phyloP scores from a whole-genome alignment of 495 filamentous ascomycete genomes.

The Annulohypoxylon bovei region DNA sequence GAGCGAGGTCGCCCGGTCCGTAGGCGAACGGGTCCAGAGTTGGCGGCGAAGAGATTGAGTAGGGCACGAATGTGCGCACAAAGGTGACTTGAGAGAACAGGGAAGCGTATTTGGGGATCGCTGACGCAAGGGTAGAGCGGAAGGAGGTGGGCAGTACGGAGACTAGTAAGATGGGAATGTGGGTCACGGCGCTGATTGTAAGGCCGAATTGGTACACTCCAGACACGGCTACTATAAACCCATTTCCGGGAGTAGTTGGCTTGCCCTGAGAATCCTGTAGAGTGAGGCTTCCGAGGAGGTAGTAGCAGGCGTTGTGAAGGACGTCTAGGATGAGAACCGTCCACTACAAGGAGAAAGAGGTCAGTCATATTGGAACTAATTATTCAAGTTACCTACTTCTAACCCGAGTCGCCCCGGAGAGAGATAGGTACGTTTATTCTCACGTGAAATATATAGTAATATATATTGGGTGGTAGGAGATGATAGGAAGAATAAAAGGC shows the following conservation, averaged over 20 bases:
- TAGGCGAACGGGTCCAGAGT: slow-evolving; percentile 43
- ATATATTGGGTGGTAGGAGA: too few species aligned
- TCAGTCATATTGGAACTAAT: slow-evolving; percentile 8
- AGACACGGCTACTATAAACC: slow-evolving; percentile 54
- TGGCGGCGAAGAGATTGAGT: slow-evolving; percentile 30
- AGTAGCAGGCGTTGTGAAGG: slow-evolving; percentile 46
- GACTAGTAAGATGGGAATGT: slow-evolving; percentile 52
- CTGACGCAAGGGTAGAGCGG: slow-evolving; percentile 47
- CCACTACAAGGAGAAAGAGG: slow-evolving; percentile 32
- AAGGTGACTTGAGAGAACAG: slow-evolving; percentile 59
- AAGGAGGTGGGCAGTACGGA: slow-evolving; percentile 53
- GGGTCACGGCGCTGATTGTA: slow-evolving; percentile 56
- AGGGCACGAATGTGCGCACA: slow-evolving; percentile 43
- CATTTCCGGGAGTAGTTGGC: slow-evolving; percentile 37
- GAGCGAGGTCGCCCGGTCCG: slow-evolving; percentile 54
- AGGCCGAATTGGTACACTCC: slow-evolving; percentile 66
- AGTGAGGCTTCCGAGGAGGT: slow-evolving; percentile 32
- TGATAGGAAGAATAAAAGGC: too few species aligned
- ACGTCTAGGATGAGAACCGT: slow-evolving; percentile 50
- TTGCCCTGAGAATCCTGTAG: slow-evolving; percentile 42
- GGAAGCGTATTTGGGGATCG: slow-evolving; percentile 52
- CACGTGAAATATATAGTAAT: too few species aligned
- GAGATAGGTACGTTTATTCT: too few species aligned
- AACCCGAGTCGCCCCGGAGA: too few species aligned
- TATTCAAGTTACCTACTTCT: background rate